Base-by-base conservation (phyloP, 2,329 filamentous ascomycete genomes). In the Plectosphaerella plurivora region DNA sequence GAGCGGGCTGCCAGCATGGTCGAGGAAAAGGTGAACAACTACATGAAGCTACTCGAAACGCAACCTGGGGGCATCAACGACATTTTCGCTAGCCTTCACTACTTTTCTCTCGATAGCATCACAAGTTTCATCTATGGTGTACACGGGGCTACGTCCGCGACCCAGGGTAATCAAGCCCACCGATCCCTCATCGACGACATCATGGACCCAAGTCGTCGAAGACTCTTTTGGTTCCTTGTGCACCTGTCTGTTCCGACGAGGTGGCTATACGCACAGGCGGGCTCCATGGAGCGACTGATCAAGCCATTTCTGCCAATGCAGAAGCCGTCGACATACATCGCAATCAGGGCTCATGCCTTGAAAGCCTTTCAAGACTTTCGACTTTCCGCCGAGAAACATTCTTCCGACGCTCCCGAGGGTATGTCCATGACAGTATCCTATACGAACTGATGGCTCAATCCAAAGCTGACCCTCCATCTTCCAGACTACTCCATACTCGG, bases 71-170 rank as follows among this genome's bases (percentile, higher is more conserved):
- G 55, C 2, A 62, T 65, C 3, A 65, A 67, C 24, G 74, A 81
- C 54, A 74, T 77, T 28, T 80, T 79, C 55, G 60, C 60, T 2
- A 75, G 67, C 49, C 62, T 81, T 20, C 78, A 81, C 60, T 81
- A 75, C 60, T 81, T 74, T 61, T 74, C 74, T 11, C 65, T 82
- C 12, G 77, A 82, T 59, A 71, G 65, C 48, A 80, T 81, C 54
- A 79, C 77, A 0, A 66, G 70, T 5, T 79, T 81, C 47, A 60
- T 81, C 0, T 81, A 79, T 52, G 77, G 77, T 2, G 57, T 62
- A 2, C 57, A 67, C 53, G 77, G 75, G 3, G 70, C 65, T 3
- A 81, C 77, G 0, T 60, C 62, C 33, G 73, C 75, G 1, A 56
- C 80, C 10, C 56, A 57, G 14, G 75, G 75, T 1, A 61, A 63